Base-by-base conservation (phyloP, 768 basidiomycete species). In the Lentinula lateritia region DNA sequence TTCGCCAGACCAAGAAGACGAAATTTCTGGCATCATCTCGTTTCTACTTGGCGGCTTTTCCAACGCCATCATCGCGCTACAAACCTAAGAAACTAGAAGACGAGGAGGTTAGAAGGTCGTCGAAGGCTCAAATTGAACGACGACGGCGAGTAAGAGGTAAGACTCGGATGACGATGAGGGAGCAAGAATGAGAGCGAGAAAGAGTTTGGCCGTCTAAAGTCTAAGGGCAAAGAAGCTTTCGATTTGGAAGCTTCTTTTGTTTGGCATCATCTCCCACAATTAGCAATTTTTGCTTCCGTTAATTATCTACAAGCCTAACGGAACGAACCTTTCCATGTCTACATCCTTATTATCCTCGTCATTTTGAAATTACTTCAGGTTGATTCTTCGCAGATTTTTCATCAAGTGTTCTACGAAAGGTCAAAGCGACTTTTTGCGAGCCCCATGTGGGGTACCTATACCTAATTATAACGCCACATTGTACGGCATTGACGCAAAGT, bases 1-100 rank as follows among this genome's bases (percentile, higher is more conserved):
- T 13, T 59, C 58, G 28, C 58, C 45, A 18, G 58, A 59, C 58
- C 58, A 59, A 10, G 58, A 59, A 35, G 58, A 36, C 3, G 43
- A 23, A 20, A 59, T 46, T 36, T 46, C 58, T 46, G 48, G 45
- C 2, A n/a, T 43, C 28, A 32, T 36, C 15, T 56, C 18, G 2
- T 12, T 54, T 54, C 52, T 54, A 38, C 52, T 38, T 35, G 18
- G 35, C 53, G 9, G 32, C 34, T 36, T 8, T 16, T 8, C 18
- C 55, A 28, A 15, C 32, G 41, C 43, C 57, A 58, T 46, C 57
- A 23, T 55, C 39, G 39, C 16, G 5, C 2, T 9, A 9, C 38
- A 39, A 1, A 39, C 38, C 38, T 39, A 16, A 18, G 5, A 18
- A 18, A 15, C 12, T 45, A 15, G 43, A 12, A 15, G n/a, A 45